Evolutionary conservation across 768 basidiomycete species (phyloP), one percentile per base, ranked within the genome.

Genomic region (Auricularia sp.): DNA sequence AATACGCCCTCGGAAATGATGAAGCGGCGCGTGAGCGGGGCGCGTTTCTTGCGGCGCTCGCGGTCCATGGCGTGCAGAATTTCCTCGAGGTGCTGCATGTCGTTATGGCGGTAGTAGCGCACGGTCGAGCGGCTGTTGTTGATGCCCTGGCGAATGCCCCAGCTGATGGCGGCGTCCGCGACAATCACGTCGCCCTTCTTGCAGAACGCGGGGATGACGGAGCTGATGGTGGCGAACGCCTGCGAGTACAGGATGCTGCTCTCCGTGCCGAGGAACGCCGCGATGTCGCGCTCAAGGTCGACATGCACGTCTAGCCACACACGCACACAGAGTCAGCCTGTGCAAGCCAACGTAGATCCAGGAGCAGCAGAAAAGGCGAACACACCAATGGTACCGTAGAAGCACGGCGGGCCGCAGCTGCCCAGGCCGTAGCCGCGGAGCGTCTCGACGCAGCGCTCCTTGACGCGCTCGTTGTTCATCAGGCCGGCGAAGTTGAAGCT

Each of bases 1-100:
- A 97, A 98, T 56, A 99, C 88, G 47, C 97, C 97, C 72, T 98
- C 97, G 0, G 96, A 94, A 62, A 99, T 84, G 72, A 98, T 98
- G 74, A 98, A 99, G 35, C 92, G 82, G 65, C 95, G 82, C 1
- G 94, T 97, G 70, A 98, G 78, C 1, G 90, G 90, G 1, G 81
- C 81, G 58, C 85, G 83, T 64, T 90, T 87, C 77, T 93, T 92
- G 76, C 88, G 88, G 67, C 89, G 80, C 70, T 98, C 96, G 79
- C 92, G 95, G 70, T 91, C 92, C 2, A 96, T 82, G 65, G 80
- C 79, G 67, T 91, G 80, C 64, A 99, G 79, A 7, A 94, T 90
- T 18, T 92, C 87, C 76, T 98, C 96, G 37, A 99, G 82, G 68
- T 89, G 92, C 70, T 87, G 86, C 73, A 94, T 80, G 72, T 98